These are phyloP conservation scores for Phytophthora meadii DNA, from an alignment of 352 stramenopile species.

Conservation along the genomic window DNA sequence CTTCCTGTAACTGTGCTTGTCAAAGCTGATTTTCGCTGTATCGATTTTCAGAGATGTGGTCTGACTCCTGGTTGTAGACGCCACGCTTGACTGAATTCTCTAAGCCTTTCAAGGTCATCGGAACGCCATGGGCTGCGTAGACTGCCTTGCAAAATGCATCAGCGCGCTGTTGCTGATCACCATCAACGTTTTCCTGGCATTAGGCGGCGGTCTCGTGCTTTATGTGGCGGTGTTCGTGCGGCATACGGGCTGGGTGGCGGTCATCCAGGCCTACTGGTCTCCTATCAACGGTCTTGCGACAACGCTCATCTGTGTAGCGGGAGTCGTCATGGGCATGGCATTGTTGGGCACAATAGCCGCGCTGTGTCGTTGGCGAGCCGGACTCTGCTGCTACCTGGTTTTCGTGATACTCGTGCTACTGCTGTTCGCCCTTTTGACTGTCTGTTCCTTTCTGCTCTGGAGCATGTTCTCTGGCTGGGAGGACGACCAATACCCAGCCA, in stretches of 20 bases:
- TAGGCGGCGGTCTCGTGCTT: slow-evolving; percentile 60
- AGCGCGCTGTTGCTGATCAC: slow-evolving; percentile 55
- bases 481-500: slow-evolving; percentile 49
- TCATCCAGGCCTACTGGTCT: slow-evolving; percentile 57
- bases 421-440: slow-evolving; percentile 52
- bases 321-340: slow-evolving; percentile 60
- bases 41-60: slow-evolving; percentile 14
- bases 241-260: slow-evolving; percentile 58
- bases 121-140: slow-evolving; percentile 36
- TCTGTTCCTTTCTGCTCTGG: slow-evolving; percentile 56
- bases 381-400: slow-evolving; percentile 63
- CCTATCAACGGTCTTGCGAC: slow-evolving; percentile 50
- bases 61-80: slow-evolving; percentile 27
- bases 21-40: slow-evolving; percentile 6
- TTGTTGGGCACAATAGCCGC: slow-evolving; percentile 60
- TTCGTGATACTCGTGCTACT: slow-evolving; percentile 57
- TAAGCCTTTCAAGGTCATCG: background rate
- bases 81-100: slow-evolving; percentile 20
- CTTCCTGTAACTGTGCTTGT: background rate
- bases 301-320: slow-evolving; percentile 53
- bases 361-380: slow-evolving; percentile 55
- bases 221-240: slow-evolving; percentile 54
- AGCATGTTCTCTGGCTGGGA: slow-evolving; percentile 57
- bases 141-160: slow-evolving; percentile 35
- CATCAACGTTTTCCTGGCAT: slow-evolving; percentile 69